phyloP scores from a whole-genome alignment of 345 rosid species.

The Psidium friedrichsthalianum region DNA sequence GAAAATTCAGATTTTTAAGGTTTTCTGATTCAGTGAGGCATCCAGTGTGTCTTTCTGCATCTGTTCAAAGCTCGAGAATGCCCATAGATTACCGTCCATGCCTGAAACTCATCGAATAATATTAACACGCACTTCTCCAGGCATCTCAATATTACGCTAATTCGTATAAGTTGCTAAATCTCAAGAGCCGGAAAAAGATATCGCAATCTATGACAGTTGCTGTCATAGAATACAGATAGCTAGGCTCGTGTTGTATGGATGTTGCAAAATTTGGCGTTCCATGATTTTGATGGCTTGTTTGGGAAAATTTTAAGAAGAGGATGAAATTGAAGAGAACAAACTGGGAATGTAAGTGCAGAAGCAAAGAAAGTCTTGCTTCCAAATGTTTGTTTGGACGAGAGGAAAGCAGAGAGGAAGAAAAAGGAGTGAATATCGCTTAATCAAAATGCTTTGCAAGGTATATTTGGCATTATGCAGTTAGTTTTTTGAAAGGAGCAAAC shows the following conservation, averaged over 20 bases:
- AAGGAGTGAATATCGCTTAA: background rate
- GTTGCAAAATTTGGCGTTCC: background rate
- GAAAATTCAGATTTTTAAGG: background rate
- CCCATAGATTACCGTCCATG: background rate
- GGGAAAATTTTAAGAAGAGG: background rate
- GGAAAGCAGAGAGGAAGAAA: background rate
- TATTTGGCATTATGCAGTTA: background rate
- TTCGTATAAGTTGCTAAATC: background rate
- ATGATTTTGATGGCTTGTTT: background rate
- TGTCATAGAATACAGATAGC: background rate
- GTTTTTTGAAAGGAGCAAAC: background rate
- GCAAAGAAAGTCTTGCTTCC: background rate
- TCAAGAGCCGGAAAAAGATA: background rate
- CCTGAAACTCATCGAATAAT: background rate
- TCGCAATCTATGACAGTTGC: background rate
- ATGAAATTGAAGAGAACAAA: background rate
- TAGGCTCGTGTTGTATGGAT: background rate
- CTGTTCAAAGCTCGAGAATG: background rate
- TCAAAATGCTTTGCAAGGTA: background rate
- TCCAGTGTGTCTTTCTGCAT: background rate
- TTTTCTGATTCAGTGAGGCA: background rate
- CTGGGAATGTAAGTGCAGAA: background rate
- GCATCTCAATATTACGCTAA: background rate
- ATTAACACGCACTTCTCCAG: background rate
- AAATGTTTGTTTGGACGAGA: background rate